Base-by-base conservation (phyloP, 2,329 filamentous ascomycete genomes). In the Xylaria arbuscula region DNA sequence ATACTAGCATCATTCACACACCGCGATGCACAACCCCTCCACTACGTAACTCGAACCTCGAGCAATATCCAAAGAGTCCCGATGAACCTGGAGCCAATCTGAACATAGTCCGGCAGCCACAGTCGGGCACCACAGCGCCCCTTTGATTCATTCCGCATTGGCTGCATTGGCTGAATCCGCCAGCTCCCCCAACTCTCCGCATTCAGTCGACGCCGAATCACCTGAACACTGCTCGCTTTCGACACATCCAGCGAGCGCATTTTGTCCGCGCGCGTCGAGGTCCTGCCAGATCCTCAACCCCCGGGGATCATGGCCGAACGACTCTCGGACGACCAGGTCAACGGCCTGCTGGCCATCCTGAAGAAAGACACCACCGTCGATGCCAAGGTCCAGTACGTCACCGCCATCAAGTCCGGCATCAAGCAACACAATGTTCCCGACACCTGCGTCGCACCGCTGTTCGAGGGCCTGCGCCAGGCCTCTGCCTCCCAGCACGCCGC, bases 371-470 rank as follows among this genome's bases (percentile, higher is more conserved):
- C 87, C 45, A 86, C 89, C 57, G 84, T 93, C 74, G 92, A 94
- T 75, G 81, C 85, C 60, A 94, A 94, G 78, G 86, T 93, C 71
- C 84, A 88, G 72, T 87, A 88, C 62, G 88, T 97, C 74, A 92
- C 89, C 68, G 86, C 84, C 75, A 84, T 94, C 81, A 97, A 97
- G 82, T 94, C 92, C 51, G 88, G 90, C 79, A 97, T 97, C 85
- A 97, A 97, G 81, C 94, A 97, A 80, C 91, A 92, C 78, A 94
- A 94, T 83, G 93, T 97, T 54, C 93, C 93, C 69, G 93, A 97
- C 72, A 81, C 82, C 63, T 88, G 86, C 75, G 87, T 97, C 74
- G 82, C 88, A 32, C 85, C 88, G 66, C 88, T 97, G 71, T 97
- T 97, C 81, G 93, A 98, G 69, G 92, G 91, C 71, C 85, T 97